Base-by-base conservation (phyloP, 2,329 filamentous ascomycete genomes). In the Trichoderma pleuroti region DNA sequence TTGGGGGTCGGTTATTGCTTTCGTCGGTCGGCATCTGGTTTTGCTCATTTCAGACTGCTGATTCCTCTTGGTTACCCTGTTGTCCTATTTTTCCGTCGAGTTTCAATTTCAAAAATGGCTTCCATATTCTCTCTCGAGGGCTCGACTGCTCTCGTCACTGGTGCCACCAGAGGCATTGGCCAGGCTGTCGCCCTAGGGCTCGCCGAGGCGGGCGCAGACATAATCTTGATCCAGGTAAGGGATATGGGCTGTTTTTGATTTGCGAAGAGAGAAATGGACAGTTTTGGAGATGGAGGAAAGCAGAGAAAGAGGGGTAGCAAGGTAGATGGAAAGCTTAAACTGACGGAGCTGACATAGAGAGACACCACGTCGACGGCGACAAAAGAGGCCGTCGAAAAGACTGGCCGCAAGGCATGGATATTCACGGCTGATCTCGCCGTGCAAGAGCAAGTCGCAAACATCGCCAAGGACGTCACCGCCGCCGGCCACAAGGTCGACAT, bases 391-490 rank as follows among this genome's bases (percentile, higher is more conserved):
- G 86, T 94, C 76, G 86, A 89, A 77, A 83, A 85, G 49, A 86
- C 93, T 8, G 90, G 90, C 72, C 89, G 91, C 74, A 90, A 87
- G 78, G 89, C 86, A 57, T 83, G 80, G 70, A 89, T 94, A 77
- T 92, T 93, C 83, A 88, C 85, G 1, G 89, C 89, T 21, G 92
- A 95, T 81, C 88, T 94, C 30, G 84, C 88, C 49, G 88, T 86
- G 3, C 79, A 83, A n/a, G 76, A 82, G 24, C 87, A 88, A 26
- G 89, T 94, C 68, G 82, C 85, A n/a, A 80, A 82, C 0, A 84
- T 94, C 2, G 82, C 89, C 1, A 87, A 90, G 28, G 81, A 82
- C 24, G 80, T 94, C 70, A 83, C 92, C n/a, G 81, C 84, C 54
- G 88, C 90, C 76, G 87, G 86, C 62, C 85, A 90, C 78, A 77